Evolutionary conservation across 768 basidiomycete genomes (phyloP), one percentile per base, ranked within the genome.

Genomic region (Fomitopsis serialis): DNA sequence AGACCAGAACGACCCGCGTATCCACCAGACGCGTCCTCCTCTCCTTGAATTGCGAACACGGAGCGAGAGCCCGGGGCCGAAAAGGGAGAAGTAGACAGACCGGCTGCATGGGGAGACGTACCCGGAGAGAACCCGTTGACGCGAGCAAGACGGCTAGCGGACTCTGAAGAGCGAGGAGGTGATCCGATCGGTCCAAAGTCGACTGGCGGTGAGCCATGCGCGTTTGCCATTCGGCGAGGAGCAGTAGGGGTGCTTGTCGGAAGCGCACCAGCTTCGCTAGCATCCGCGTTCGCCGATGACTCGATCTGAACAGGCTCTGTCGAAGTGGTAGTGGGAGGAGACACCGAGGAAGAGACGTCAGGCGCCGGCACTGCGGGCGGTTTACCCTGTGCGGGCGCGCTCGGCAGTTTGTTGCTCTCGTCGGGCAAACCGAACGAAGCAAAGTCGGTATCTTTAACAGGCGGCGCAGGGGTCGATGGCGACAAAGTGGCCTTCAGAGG

Each of bases 131-230:
- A 75, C 12, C 72, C 72, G 53, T 72, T 79, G 48, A 70, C 58
- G 50, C 72, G 70, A 22, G 72, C 56, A 53, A 74, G 60, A 15
- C 70, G 70, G 1, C 59, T 65, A 2, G 66, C 63, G 32, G 71
- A 65, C 1, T 65, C 61, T 21, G 66, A 78, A 1, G 74, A 71
- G 42, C 74, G 71, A 13, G 91, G 86, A 9, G 89, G 87, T 2
- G 89, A 89, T 2, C 91, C 91, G 55, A 92, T 90, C 15, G 91
- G 89, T 9, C 90, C 90, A 60, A 89, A 85, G 64, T 89, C 88
- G 45, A 73, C 70, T 34, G 73, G 66, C 43, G 70, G 52, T 44
- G 73, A 54, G 62, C 65, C 64, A 40, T 71, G 63, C 48, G 74
- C 57, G 13, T 72, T 68, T 8, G 70, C 66, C 43, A 77, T 69